These are phyloP conservation scores for Porodaedalea pini DNA, from an alignment of 1,284 basidiomycete species.

Conservation along the genomic window DNA sequence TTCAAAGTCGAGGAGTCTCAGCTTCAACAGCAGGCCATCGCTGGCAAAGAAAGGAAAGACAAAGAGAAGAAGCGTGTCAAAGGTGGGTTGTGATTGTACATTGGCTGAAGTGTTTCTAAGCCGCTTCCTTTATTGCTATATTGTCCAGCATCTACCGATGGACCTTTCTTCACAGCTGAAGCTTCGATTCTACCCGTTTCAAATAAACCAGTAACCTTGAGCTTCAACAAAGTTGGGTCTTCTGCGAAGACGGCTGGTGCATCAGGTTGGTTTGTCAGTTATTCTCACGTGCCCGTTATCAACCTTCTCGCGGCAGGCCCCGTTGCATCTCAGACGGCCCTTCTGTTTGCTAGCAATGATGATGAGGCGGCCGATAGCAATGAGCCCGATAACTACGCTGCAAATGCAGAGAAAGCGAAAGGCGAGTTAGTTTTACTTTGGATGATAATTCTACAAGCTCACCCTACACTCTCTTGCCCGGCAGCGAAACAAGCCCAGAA, in stretches of 20 bases:
- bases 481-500: constrained; percentile 64
- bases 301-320: constrained; percentile 18
- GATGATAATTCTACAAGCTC: constrained; percentile 23
- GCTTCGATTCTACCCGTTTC: constrained; percentile 67
- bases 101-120: constrained; percentile 12
- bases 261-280: background rate
- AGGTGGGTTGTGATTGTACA: background rate
- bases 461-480: constrained; percentile 29
- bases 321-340: constrained; percentile 31
- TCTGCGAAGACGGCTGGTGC: constrained; percentile 3
- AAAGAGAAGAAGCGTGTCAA: constrained; percentile 46
- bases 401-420: constrained; percentile 44
- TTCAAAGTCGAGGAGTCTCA: constrained; percentile 72
- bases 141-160: constrained; percentile 20
- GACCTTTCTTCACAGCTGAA: constrained; percentile 34
- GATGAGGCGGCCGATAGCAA: constrained; percentile 40
- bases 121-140: constrained; percentile 23
- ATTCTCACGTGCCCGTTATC: background rate
- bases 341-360: constrained; percentile 40
- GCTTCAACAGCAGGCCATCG: constrained; percentile 33
- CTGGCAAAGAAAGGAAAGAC: constrained; percentile 57
- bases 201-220: constrained; percentile 74
- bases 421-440: constrained; percentile 39
- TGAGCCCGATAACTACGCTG: constrained; percentile 26
- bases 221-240: constrained; percentile 52